Percentiles rank a stretch among this genome's conserved stretches.
phyloP scores from a whole-genome alignment of 495 filamentous ascomycete genomes.

The Podospora australis region DNA sequence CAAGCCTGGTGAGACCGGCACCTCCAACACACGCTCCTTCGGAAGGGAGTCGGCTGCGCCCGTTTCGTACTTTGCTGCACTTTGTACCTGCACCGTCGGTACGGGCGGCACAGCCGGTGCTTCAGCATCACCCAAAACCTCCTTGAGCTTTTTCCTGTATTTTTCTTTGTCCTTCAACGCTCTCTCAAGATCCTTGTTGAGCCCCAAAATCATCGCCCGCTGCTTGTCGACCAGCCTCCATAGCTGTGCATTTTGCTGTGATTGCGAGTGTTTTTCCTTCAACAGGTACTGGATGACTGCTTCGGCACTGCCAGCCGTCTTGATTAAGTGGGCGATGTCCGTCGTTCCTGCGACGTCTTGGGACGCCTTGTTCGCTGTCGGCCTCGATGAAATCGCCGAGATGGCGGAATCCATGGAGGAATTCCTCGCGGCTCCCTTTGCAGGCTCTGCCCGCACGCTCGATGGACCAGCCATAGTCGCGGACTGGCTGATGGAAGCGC shows the following conservation, averaged over 20 bases:
- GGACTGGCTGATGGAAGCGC: conserved; percentile 19
- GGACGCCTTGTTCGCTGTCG: conserved; percentile 55
- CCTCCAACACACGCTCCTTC: conserved; percentile 29
- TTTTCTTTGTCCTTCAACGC: conserved; percentile 91
- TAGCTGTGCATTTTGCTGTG: conserved; percentile 84
- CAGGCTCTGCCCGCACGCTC: conserved; percentile 22
- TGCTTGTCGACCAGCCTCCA: conserved; percentile 97
- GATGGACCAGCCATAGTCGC: conserved; percentile 29
- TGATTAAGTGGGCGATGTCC: conserved; percentile 67
- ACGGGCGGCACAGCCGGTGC: conserved; percentile 15
- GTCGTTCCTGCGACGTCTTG: conserved; percentile 49
- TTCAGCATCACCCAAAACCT: conserved; percentile 42
- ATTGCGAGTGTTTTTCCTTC: conserved; percentile 82
- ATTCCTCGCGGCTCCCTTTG: conserved; percentile 54
- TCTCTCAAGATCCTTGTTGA: conserved; percentile 91
- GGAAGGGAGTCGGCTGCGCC: conserved; percentile 9
- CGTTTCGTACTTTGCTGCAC: conserved; percentile 3
- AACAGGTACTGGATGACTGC: conserved; percentile 81
- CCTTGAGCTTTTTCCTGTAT: conserved; percentile 85
- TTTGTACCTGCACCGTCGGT: conserved; percentile 5
- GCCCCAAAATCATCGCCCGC: conserved; percentile 80
- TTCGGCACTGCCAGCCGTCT: conserved; percentile 82
- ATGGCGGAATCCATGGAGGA: conserved; percentile 94
- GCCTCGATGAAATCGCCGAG: conserved; percentile 70
- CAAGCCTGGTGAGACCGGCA: conserved; percentile 37